Evolutionary conservation across 2,329 filamentous ascomycete species (phyloP).

Genomic region (Calonectria fujianensis): DNA sequence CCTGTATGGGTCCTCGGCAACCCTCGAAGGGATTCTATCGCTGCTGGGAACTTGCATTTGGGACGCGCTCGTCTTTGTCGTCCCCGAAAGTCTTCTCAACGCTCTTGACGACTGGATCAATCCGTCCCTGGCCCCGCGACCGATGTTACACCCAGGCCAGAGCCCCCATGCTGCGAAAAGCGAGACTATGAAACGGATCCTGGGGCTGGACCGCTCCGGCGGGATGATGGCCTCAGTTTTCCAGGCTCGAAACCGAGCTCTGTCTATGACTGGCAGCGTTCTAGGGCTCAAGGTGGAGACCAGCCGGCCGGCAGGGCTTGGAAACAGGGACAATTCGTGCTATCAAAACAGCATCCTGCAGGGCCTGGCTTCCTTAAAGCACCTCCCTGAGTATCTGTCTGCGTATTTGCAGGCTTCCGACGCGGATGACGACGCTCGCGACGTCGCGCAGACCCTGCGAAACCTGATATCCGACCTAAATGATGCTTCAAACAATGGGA

Average conservation of each 20-base stretch:
- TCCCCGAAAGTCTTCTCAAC: constrained; percentile 75
- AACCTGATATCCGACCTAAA: constrained; percentile 83
- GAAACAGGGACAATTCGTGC: constrained; percentile 96
- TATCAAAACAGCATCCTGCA: constrained; percentile 98
- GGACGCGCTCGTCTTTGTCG: constrained; percentile 75
- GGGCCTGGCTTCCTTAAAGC: constrained; percentile 83
- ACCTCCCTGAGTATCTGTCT: constrained; percentile 80
- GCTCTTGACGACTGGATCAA: constrained; percentile 73
- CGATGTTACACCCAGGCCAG: constrained; percentile 61
- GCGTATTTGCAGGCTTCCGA: constrained; percentile 61
- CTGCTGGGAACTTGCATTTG: constrained; percentile 70
- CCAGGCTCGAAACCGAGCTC: constrained; percentile 73
- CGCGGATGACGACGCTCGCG: constrained; percentile 54
- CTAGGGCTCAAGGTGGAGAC: constrained; percentile 62
- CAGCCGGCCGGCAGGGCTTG: constrained; percentile 79
- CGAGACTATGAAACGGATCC: constrained; percentile 77
- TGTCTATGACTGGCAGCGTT: constrained; percentile 70
- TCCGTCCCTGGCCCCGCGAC: constrained; percentile 65
- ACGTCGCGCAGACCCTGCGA: constrained; percentile 72
- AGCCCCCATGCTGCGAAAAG: constrained; percentile 76
- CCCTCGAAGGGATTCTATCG: constrained; percentile 54
- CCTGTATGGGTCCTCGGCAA: constrained; percentile 58
- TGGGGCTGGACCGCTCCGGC: constrained; percentile 74
- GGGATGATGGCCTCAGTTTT: constrained; percentile 75
- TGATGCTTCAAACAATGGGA: constrained; percentile 81